Percentiles rank a stretch among this genome's conserved stretches.
These are phyloP conservation scores for Eucalyptus shirleyi DNA, from an alignment of 345 rosid genomes.

Conservation along the genomic window DNA sequence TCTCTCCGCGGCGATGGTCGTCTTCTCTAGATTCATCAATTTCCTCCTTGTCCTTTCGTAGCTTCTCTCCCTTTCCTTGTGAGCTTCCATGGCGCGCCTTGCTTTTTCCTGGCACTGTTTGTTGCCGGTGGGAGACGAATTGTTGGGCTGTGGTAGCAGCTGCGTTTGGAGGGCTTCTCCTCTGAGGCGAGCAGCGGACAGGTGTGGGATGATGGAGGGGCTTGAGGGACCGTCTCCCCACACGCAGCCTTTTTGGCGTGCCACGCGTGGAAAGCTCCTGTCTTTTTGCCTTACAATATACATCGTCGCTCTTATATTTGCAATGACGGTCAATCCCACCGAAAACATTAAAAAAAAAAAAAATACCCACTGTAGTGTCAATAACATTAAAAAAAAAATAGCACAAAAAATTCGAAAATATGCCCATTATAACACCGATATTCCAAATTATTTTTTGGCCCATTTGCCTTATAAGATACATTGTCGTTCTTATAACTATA, in stretches of 20 bases:
- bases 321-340: background rate
- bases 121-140: background rate
- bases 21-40: background rate
- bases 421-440: background rate
- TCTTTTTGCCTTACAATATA: background rate
- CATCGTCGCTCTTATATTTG: background rate
- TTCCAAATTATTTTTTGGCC: background rate
- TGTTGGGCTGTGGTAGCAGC: background rate
- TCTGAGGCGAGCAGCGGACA: background rate
- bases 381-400: too few species aligned
- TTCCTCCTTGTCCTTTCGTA: background rate
- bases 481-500: background rate
- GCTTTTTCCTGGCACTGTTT: background rate
- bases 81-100: background rate
- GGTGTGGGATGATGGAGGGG: background rate
- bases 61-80: background rate
- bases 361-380: background rate
- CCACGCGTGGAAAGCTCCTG: background rate
- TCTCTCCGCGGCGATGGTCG: background rate
- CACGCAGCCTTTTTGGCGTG: background rate
- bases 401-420: too few species aligned
- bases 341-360: too few species aligned
- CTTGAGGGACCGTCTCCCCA: background rate
- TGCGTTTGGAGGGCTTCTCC: background rate
- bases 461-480: background rate